Base-by-base conservation (phyloP, 176 grass and related monocot species). In the Saccharum officinarum region DNA sequence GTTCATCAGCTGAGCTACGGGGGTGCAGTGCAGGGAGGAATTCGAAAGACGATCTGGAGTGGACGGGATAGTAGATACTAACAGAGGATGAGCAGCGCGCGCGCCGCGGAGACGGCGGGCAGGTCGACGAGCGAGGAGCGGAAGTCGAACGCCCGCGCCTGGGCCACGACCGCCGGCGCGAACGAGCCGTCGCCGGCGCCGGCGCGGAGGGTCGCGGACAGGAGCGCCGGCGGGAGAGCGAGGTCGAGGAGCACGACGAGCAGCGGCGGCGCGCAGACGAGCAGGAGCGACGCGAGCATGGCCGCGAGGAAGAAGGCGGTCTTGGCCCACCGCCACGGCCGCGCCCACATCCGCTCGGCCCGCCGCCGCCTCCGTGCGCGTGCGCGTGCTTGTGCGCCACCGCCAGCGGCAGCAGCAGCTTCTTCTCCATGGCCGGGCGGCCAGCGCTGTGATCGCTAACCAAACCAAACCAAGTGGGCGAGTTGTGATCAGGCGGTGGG, bases 191-290 rank as follows among this genome's bases (percentile, higher is more conserved):
- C 68, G 1, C 9, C 52, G 60, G 18, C 38, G 50, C 10, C 50
- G 20, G 66, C 67, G 47, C 47, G 47, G 41, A 86, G 86, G 28
- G 6, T n/a, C 7, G 73, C 46, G 40, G 60, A 83, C 39, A 94
- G 87, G 1, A 98, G 74, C 34, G 87, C 82, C 0, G 91, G 49
- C 3, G 91, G 96, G 67, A 98, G 89, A n/a, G 92, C 80, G 26
- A 95, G 83, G 88, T 98, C 96, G 81, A 98, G 85, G 39, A 98
- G 45, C 6, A 98, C 87, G 80, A 98, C 84, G 10, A 95, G 85
- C 28, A 94, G 84, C 40, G 93, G 93, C 78, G 93, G 96, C 78
- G 91, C 93, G 90, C 93, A 98, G 80, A 95, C 91, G 77, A 98
- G 85, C 26, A 98, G 86, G 9, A 98, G 91, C 36, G 96, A 98